phyloP scores from a whole-genome alignment of 371 early-diverging fungal species.

The Umbelopsis sp. region DNA sequence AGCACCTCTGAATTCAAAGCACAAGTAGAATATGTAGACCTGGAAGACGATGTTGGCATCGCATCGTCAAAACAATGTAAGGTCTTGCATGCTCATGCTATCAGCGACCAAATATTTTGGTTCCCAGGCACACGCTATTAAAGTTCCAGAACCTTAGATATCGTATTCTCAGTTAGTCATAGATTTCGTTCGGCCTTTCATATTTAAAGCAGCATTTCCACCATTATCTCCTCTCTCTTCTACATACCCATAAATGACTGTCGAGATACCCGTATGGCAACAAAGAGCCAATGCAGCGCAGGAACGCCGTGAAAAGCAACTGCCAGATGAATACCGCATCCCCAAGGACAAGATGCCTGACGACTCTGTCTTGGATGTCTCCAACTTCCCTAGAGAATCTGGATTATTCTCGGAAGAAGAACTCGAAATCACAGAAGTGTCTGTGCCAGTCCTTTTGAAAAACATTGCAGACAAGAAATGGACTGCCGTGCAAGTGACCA shows the following conservation, averaged over 20 bases:
- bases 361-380: conserved; percentile 1
- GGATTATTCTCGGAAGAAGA: conserved; percentile 1
- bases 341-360: conserved; percentile 13
- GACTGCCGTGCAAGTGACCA: conserved; percentile 1
- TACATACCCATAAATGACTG: neutral
- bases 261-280: neutral
- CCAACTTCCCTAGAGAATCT: conserved; percentile 12
- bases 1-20: too few relatives aligned
- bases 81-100: too few relatives aligned
- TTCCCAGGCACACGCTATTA: too few relatives aligned
- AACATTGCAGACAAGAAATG: neutral
- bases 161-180: too few relatives aligned
- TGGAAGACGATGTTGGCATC: too few relatives aligned
- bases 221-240: neutral
- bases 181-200: too few relatives aligned
- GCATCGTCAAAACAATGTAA: too few relatives aligned
- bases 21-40: too few relatives aligned
- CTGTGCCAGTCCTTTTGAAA: conserved; percentile 8
- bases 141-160: too few relatives aligned
- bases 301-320: conserved; percentile 4
- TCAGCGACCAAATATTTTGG: neutral
- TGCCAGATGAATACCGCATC: conserved; percentile 10
- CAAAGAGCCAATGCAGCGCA: neutral
- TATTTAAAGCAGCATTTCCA: neutral
- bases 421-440: conserved; percentile 7